Evolutionary conservation across 2,329 filamentous ascomycete species (phyloP), one percentile per base, ranked within the genome.

Genomic region (Apiospora rasikravindrae): DNA sequence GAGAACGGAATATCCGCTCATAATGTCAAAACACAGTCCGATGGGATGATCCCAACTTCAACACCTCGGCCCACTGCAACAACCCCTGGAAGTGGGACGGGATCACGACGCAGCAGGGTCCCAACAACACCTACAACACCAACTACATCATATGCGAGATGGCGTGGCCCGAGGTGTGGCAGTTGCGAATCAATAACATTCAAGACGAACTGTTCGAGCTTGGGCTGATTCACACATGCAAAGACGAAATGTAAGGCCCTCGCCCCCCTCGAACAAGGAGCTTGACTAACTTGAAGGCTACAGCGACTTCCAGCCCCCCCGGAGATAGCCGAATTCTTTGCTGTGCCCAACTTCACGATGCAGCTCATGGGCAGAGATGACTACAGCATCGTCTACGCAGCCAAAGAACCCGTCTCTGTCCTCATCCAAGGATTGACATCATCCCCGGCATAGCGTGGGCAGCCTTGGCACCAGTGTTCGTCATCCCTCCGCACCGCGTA

Each of bases 71-170:
- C 14, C 42, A 45, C 33, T 78, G 77, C 72, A 61, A 73, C 13
- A 71, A 73, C 40, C 45, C 53, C 16, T 78, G 77, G 76, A n/a
- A 73, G 24, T 78, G 77, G 77, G 77, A 78, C 69, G 76, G 77
- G 51, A 33, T 75, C 45, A 73, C 75, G 2, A 53, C 71, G 7
- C 42, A 71, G 16, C 71, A 74, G 13, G 77, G 77, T 22, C 47
- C 86, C 83, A 1, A 74, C 74, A 57, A 77, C 71, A 71, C 67
- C 40, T 77, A 73, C 29, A 69, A 69, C 37, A 71, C 29, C 16
- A n/a, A 71, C 22, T 72, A 70, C 61, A 33, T 66, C 37, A 42
- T 74, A 51, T 75, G 74, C 74, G 37, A 67, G 33, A 29, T 29
- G 33, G 37, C 68, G 22, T 14, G n/a, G 7, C 66, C n/a, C 45